Evolutionary conservation across 1,284 basidiomycete genomes (phyloP), one percentile per base, ranked within the genome.

Genomic region (Leccinum solheimii): DNA sequence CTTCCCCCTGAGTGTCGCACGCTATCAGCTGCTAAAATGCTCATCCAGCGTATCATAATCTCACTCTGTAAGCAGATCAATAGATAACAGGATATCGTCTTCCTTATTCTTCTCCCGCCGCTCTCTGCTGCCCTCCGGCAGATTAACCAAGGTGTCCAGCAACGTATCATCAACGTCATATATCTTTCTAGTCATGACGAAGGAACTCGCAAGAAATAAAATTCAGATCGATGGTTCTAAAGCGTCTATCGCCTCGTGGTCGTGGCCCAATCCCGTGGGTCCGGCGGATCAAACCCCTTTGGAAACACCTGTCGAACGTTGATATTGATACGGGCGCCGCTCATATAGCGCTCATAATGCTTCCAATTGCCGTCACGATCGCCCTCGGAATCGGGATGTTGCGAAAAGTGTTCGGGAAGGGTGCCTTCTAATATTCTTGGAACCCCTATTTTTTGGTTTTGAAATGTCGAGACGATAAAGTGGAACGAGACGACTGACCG

Each of bases 281-380:
- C 19, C 43, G 43, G 49, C n/a, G 85, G 84, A 61, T 83, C 75
- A 66, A 90, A 91, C 5, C 82, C 86, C 69, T 82, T 88, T 2
- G 90, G 89, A 72, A 92, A 91, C 13, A 92, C 95, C 73, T 96
- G 94, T 57, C 95, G 80, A 3, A 94, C 92, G 69, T 97, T 97
- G 61, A 97, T 81, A 70, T 97, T 97, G 69, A 97, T 90, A 57
- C 93, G 81, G 2, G 89, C 83, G 6, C 81, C 83, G 14, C 70
- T 72, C 74, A 94, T 77, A 71, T 92, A 94, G 40, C 81, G 76
- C 56, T 77, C 81, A 66, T 91, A 89, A 36, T 80, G 77, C 55
- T 77, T 65, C 89, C 91, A 87, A 62, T 82, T 78, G 9, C 69
- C 69, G 26, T 76, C 73, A 3, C 67, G 62, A n/a, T 38, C 56